Evolutionary conservation across 176 grass and related monocot genomes (phyloP).

Genomic region (Dendrocalamus sinicus): DNA sequence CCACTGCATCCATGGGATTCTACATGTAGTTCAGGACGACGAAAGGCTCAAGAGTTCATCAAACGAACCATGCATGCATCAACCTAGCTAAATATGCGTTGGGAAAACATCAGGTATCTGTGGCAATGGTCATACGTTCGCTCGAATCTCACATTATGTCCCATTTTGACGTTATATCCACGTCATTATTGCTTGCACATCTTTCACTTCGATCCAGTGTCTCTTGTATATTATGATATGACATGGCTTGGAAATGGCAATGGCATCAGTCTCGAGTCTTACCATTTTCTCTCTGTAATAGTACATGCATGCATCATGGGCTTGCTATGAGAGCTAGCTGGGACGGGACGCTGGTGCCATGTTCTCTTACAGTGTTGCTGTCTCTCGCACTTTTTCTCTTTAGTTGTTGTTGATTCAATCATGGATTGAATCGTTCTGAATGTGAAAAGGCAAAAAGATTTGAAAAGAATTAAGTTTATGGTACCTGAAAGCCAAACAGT

Average conservation of each 20-base stretch:
- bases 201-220: not conserved
- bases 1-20: too few species aligned
- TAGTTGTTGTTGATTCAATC: constrained; percentile 49
- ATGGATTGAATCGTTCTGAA: constrained; percentile 41
- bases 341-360: constrained; percentile 13
- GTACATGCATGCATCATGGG: not conserved
- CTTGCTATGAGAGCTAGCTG: not conserved
- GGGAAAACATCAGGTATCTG: not conserved
- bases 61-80: not conserved
- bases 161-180: not conserved
- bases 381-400: constrained; percentile 29
- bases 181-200: not conserved
- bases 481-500: constrained; percentile 17
- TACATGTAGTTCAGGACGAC: not conserved
- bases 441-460: constrained; percentile 28
- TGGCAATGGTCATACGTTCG: not conserved
- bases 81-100: not conserved
- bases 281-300: not conserved
- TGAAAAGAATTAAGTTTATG: constrained; percentile 1
- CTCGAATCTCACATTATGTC: not conserved
- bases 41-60: not conserved
- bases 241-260: not conserved
- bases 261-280: not conserved
- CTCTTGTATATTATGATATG: not conserved
- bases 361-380: constrained; percentile 26